Percentiles rank a stretch among this genome's conserved stretches.
Conservation (phyloP, 1,139 yeast genomes). For the Yamadazyma dendronema region DNA sequence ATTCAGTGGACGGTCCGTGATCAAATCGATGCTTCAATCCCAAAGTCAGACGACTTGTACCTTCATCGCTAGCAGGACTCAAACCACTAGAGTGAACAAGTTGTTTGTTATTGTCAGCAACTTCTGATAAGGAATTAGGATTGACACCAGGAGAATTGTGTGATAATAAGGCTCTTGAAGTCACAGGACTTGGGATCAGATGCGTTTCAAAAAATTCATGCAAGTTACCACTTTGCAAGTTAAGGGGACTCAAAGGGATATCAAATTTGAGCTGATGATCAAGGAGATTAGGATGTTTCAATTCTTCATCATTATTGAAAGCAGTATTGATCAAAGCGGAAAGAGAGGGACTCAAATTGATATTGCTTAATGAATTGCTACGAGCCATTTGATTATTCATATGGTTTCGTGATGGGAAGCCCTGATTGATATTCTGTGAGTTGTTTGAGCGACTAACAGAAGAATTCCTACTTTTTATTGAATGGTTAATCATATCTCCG, state of each 20-base stretch:
- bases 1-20: slow-evolving; percentile 4
- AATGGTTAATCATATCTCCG: background rate
- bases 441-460: background rate
- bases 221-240: slow-evolving; percentile 16
- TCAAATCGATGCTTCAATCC: background rate
- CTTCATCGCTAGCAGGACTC: slow-evolving; percentile 3
- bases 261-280: slow-evolving; percentile 18
- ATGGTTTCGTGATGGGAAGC: background rate
- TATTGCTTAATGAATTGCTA: slow-evolving; percentile 10
- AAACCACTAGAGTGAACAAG: slow-evolving; percentile 2
- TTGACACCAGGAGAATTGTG: slow-evolving; percentile 1
- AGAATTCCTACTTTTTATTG: background rate
- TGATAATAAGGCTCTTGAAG: background rate
- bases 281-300: slow-evolving; percentile 10
- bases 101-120: background rate
- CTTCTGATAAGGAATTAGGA: slow-evolving; percentile 1
- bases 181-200: slow-evolving; percentile 4
- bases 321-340: slow-evolving; percentile 46
- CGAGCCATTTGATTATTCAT: background rate
- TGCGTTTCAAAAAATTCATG: slow-evolving; percentile 8
- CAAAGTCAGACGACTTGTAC: background rate
- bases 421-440: background rate
- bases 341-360: slow-evolving; percentile 40
- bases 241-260: slow-evolving; percentile 34
- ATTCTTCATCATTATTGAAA: slow-evolving; percentile 33